These are phyloP conservation scores for Malus sylvestris DNA, from an alignment of 306 rosid genomes.

Conservation along the genomic window DNA sequence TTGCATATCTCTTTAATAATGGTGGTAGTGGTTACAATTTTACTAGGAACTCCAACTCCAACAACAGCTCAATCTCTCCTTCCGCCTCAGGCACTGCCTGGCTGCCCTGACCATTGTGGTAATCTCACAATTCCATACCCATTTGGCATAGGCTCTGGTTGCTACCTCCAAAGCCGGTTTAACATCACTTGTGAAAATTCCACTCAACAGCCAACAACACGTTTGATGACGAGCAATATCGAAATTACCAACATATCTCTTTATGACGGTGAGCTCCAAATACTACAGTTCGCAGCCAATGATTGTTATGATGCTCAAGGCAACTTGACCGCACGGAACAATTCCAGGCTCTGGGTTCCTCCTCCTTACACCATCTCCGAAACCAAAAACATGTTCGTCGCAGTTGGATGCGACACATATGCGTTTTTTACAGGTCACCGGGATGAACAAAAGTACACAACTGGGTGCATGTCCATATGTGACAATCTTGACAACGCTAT, in stretches of 20 bases:
- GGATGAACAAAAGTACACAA: not conserved
- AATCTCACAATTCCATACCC: slow-evolving; percentile 6
- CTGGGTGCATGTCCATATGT: not conserved
- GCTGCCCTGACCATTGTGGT: not conserved
- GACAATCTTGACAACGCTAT: not conserved
- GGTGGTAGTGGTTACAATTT: not conserved
- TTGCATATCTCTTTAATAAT: not conserved
- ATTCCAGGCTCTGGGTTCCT: rapidly evolving
- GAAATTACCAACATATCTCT: not conserved
- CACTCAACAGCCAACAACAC: not conserved
- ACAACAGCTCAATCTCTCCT: not conserved
- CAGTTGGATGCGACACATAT: slow-evolving; percentile 6
- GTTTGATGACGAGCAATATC: not conserved
- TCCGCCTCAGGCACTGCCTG: not conserved
- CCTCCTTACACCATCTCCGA: not conserved
- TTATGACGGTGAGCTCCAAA: not conserved
- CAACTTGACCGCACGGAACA: not conserved
- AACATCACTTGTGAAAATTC: not conserved
- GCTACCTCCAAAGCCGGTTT: not conserved
- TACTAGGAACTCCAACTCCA: not conserved
- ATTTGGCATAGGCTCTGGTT: not conserved
- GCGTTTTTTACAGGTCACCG: not conserved
- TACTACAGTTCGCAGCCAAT: not conserved
- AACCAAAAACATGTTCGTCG: not conserved
- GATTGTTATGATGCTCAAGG: not conserved